phyloP scores from a whole-genome alignment of 257 asterid species.

The Rhazya stricta region DNA sequence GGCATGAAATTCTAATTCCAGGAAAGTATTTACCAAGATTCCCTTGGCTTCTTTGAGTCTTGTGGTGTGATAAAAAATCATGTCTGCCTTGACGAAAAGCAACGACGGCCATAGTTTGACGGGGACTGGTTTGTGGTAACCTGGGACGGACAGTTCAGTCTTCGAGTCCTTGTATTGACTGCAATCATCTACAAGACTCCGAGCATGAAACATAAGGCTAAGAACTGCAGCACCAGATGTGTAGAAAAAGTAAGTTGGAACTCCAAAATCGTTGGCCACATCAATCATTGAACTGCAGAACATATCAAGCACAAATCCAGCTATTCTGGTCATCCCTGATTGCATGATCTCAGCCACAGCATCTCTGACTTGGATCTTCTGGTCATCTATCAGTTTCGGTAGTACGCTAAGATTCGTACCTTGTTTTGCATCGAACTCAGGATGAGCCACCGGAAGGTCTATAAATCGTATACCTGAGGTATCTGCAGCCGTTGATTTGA shows the following conservation, averaged over 20 bases:
- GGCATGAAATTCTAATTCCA: constrained; percentile 15
- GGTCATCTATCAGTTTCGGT: constrained; percentile 24
- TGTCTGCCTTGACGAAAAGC: not conserved
- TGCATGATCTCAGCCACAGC: constrained; percentile 19
- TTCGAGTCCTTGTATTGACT: not conserved
- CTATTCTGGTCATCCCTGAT: not conserved
- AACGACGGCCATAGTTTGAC: not conserved
- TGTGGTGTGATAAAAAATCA: too few relatives aligned
- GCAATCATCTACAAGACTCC: constrained; percentile 20
- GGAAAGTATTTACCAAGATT: too few relatives aligned
- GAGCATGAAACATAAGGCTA: constrained; percentile 20
- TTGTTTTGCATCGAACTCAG: not conserved
- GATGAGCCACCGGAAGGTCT: constrained; percentile 21
- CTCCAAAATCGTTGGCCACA: constrained; percentile 39
- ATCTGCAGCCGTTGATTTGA: not conserved
- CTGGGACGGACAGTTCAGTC: not conserved
- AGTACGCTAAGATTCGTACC: not conserved
- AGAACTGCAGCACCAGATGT: constrained; percentile 38
- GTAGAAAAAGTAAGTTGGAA: constrained; percentile 45
- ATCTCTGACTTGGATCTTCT: constrained; percentile 22
- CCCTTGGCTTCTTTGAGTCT: too few relatives aligned
- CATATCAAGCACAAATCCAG: constrained; percentile 50
- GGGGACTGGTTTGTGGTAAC: not conserved
- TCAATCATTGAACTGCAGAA: constrained; percentile 49
- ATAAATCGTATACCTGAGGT: constrained; percentile 21